Percentiles rank a stretch among this genome's conserved stretches.
Evolutionary conservation across 257 asterid species (phyloP).

Genomic region (Solanum corneliomulleri): DNA sequence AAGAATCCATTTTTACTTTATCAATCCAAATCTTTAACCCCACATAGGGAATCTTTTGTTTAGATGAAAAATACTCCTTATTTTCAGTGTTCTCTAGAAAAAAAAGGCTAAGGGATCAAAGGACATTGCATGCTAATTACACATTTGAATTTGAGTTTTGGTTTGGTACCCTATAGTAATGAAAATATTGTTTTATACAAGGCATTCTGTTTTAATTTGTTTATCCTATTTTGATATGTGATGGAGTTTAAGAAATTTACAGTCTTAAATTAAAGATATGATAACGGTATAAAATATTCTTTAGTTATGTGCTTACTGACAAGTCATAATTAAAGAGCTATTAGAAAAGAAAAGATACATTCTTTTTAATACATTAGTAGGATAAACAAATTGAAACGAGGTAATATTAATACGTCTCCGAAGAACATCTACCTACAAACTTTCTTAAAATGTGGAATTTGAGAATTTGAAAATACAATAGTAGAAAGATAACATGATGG

Average conservation of each 20-base stretch:
- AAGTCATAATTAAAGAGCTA: neutral
- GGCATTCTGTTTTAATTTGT: too few relatives aligned
- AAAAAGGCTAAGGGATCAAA: neutral
- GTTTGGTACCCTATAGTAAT: too few relatives aligned
- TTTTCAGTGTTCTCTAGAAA: slow-evolving; percentile 11
- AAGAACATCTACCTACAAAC: neutral
- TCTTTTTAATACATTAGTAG: too few relatives aligned
- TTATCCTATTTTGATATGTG: too few relatives aligned
- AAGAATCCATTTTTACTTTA: slow-evolving; percentile 29
- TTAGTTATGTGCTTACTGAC: neutral
- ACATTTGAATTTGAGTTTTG: too few relatives aligned
- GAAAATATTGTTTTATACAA: too few relatives aligned
- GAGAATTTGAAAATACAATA: neutral
- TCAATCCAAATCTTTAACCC: slow-evolving; percentile 31
- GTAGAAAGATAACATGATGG: neutral
- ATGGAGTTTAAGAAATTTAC: too few relatives aligned
- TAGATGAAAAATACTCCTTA: slow-evolving; percentile 6
- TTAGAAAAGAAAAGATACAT: too few relatives aligned
- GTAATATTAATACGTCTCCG: neutral
- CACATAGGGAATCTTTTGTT: slow-evolving; percentile 22
- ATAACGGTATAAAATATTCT: too few relatives aligned
- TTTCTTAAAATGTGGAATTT: neutral
- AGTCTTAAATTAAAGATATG: neutral
- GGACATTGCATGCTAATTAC: neutral
- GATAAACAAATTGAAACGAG: too few relatives aligned